phyloP scores from a whole-genome alignment of 2,329 filamentous ascomycete species.

The Alternaria triticina region DNA sequence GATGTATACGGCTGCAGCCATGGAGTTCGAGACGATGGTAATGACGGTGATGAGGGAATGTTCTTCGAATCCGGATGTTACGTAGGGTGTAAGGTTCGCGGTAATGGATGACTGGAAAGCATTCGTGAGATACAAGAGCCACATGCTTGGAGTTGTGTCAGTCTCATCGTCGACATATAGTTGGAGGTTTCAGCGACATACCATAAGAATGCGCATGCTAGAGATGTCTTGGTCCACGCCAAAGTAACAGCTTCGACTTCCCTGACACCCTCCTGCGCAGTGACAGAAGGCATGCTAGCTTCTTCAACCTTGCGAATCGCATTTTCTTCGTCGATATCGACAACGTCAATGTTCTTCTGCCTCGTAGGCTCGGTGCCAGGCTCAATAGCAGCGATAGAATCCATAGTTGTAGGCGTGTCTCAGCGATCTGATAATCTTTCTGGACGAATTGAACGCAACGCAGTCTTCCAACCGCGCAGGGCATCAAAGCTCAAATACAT shows the following conservation, averaged over 20 bases:
- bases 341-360: conserved; percentile 16
- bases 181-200: conserved; percentile 17
- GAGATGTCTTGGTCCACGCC: conserved; percentile 45
- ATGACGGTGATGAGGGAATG: conserved; percentile 38
- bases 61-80: conserved; percentile 36
- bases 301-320: conserved; percentile 25
- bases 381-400: conserved; percentile 2
- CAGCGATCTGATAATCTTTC: neutral
- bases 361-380: conserved; percentile 7
- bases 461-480: neutral
- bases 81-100: conserved; percentile 41
- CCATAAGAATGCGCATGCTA: conserved; percentile 43
- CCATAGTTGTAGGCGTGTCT: neutral
- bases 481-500: neutral
- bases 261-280: conserved; percentile 44
- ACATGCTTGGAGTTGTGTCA: conserved; percentile 14
- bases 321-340: conserved; percentile 21
- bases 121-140: conserved; percentile 52
- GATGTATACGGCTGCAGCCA: conserved; percentile 45
- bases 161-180: neutral
- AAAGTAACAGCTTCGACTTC: conserved; percentile 48
- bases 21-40: conserved; percentile 31
- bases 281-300: conserved; percentile 12
- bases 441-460: neutral
- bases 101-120: conserved; percentile 49